Conservation (phyloP, 2,329 filamentous ascomycete genomes). For the Beauveria rudraprayagi region DNA sequence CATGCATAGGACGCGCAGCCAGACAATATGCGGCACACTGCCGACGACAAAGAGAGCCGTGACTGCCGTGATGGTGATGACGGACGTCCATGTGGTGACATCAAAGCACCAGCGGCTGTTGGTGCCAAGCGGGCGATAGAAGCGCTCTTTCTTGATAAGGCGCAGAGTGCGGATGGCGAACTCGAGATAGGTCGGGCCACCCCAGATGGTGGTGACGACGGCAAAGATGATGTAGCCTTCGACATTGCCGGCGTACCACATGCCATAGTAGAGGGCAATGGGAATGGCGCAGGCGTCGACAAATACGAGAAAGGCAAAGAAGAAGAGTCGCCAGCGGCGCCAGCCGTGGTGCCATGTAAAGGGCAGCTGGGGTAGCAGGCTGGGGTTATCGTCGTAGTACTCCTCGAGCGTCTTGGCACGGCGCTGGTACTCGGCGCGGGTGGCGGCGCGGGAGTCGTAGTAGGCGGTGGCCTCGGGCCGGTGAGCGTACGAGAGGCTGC, state of each 20-base stretch:
- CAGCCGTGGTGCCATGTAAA: conserved; percentile 34
- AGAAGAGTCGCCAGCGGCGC: conserved; percentile 34
- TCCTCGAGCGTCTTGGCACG: conserved; percentile 29
- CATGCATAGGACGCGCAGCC: conserved; percentile 42
- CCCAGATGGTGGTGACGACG: conserved; percentile 47
- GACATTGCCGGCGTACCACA: conserved; percentile 33
- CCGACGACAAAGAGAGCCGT: conserved; percentile 43
- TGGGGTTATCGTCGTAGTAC: conserved; percentile 31
- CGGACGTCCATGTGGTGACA: conserved; percentile 38
- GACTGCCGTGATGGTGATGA: conserved; percentile 39
- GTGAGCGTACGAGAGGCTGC: conserved; percentile 28
- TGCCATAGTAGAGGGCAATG: conserved; percentile 44
- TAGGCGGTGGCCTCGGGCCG: conserved; percentile 27
- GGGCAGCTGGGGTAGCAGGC: conserved; percentile 31
- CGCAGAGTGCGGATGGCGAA: conserved; percentile 41
- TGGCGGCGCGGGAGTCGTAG: conserved; percentile 33
- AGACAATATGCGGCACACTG: conserved; percentile 41
- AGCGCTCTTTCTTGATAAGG: conserved; percentile 39
- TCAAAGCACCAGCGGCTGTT: conserved; percentile 41
- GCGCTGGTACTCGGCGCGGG: conserved; percentile 26
- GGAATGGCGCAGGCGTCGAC: conserved; percentile 37
- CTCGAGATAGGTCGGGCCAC: conserved; percentile 46
- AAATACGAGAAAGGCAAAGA: conserved; percentile 41
- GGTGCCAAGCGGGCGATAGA: conserved; percentile 42
- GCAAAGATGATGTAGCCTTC: conserved; percentile 39